Percentiles rank a stretch among this genome's conserved stretches.
Evolutionary conservation across 495 filamentous ascomycete species (phyloP).

Genomic region (Talaromyces wortmannii): DNA sequence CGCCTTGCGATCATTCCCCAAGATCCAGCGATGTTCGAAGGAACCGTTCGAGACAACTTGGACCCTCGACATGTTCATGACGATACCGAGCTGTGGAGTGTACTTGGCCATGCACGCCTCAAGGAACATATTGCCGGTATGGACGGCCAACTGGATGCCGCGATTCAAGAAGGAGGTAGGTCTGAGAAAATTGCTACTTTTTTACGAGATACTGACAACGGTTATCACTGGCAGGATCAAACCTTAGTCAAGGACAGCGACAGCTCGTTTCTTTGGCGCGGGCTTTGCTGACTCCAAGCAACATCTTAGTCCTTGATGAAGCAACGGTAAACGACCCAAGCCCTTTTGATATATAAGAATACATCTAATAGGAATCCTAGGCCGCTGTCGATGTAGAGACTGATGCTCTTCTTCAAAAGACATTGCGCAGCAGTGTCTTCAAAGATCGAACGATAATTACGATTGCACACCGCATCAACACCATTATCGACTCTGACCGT

Average conservation of each 20-base stretch:
- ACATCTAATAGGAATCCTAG: slow-evolving; percentile 19
- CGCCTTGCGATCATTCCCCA: slow-evolving; percentile 97
- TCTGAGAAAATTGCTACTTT: slow-evolving; percentile 1
- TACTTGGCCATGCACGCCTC: slow-evolving; percentile 89
- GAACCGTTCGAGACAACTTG: slow-evolving; percentile 90
- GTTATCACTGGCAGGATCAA: slow-evolving; percentile 37
- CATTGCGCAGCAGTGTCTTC: slow-evolving; percentile 56
- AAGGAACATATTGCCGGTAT: slow-evolving; percentile 87
- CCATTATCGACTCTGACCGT: slow-evolving; percentile 86
- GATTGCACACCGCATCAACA: slow-evolving; percentile 96
- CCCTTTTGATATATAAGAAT: not conserved
- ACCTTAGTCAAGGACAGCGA: slow-evolving; percentile 60
- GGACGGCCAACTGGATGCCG: slow-evolving; percentile 84
- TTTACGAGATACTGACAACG: not conserved
- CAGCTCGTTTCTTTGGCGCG: slow-evolving; percentile 91
- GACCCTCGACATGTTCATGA: slow-evolving; percentile 94
- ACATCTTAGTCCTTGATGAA: slow-evolving; percentile 96
- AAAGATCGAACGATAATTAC: slow-evolving; percentile 93
- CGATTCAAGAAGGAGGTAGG: slow-evolving; percentile 89
- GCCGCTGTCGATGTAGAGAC: slow-evolving; percentile 95
- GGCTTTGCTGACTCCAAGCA: slow-evolving; percentile 88
- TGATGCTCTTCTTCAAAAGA: slow-evolving; percentile 69
- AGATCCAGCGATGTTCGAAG: slow-evolving; percentile 95
- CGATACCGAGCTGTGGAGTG: slow-evolving; percentile 96
- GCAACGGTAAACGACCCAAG: slow-evolving; percentile 55